Conservation (phyloP, 306 rosid genomes). For the Erythrophleum fordii region DNA sequence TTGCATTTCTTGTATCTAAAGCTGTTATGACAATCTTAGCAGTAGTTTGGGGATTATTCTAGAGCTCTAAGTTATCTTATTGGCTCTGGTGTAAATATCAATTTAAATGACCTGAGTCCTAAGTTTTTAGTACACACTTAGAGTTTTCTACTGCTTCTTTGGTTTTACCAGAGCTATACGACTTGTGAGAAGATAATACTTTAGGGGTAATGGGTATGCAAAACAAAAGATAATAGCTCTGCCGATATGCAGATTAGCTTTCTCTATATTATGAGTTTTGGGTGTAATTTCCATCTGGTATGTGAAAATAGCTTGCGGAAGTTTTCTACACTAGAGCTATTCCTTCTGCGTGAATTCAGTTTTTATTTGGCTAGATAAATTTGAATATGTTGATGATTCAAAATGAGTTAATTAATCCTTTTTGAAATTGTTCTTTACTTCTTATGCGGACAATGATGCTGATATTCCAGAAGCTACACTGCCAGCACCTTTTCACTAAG, state of each 20-base stretch:
- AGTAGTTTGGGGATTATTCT: constrained; percentile 14
- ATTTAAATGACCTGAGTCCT: not conserved
- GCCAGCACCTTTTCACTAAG: constrained; percentile 62
- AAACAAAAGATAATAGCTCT: too few species aligned
- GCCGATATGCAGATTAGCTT: not conserved
- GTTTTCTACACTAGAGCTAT: constrained; percentile 1
- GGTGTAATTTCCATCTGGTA: constrained; percentile 5
- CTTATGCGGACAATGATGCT: constrained; percentile 48
- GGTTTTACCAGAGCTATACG: constrained; percentile 12
- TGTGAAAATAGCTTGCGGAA: not conserved
- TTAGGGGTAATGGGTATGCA: too few species aligned
- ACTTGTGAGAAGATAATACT: too few species aligned
- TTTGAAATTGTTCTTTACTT: not conserved
- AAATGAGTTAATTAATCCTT: constrained; percentile 3
- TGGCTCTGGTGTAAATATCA: constrained; percentile 3
- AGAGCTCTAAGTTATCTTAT: not conserved
- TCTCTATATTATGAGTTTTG: not conserved
- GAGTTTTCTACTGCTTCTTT: not conserved
- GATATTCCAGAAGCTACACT: constrained; percentile 71
- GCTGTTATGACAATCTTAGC: not conserved
- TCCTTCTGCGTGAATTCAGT: constrained; percentile 28
- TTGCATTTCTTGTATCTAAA: not conserved
- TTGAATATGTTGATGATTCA: constrained; percentile 14
- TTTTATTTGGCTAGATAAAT: constrained; percentile 18
- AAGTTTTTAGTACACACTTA: not conserved